Percentiles rank a stretch among this genome's conserved stretches.
These are phyloP conservation scores for Daldinia concentrica DNA, from an alignment of 495 filamentous ascomycete genomes.

Conservation along the genomic window DNA sequence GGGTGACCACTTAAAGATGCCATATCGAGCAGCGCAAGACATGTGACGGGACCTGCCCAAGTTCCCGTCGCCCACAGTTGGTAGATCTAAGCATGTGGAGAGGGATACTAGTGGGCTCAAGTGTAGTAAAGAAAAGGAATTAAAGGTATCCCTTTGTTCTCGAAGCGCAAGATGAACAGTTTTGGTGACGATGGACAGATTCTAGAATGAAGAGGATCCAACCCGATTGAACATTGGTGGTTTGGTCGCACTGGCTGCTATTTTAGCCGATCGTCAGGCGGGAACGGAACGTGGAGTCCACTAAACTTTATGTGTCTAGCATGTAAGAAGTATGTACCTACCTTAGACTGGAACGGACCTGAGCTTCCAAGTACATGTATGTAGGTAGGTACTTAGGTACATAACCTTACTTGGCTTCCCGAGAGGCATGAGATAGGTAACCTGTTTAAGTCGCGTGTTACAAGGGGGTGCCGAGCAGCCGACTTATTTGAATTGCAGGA, in stretches of 20 bases:
- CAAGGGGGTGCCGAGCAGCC: slow-evolving; percentile 29
- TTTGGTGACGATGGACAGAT: slow-evolving; percentile 9
- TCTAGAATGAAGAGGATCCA: slow-evolving; percentile 8
- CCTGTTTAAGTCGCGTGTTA: slow-evolving; percentile 11
- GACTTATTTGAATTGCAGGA: slow-evolving; percentile 22
- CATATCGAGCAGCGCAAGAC: slow-evolving; percentile 29
- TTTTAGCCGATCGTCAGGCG: slow-evolving; percentile 40
- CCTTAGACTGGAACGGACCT: no score
- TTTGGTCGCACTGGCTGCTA: slow-evolving; percentile 22
- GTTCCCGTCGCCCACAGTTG: slow-evolving; percentile 21
- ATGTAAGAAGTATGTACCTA: slow-evolving; percentile 2
- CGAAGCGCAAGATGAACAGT: not conserved
- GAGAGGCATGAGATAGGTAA: slow-evolving; percentile 16
- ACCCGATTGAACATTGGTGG: not conserved
- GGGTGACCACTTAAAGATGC: slow-evolving; percentile 36
- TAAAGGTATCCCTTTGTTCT: not conserved
- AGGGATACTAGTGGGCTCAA: not conserved
- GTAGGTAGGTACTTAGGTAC: slow-evolving; percentile 1
- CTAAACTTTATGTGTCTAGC: slow-evolving; percentile 13
- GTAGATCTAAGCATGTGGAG: slow-evolving; percentile 24
- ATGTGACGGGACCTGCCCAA: slow-evolving; percentile 31
- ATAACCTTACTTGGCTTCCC: not conserved
- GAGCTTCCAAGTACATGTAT: no score
- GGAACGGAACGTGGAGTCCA: slow-evolving; percentile 36
- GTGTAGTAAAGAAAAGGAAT: not conserved